phyloP scores from a whole-genome alignment of 805 yeast genomes.

The Metschnikowia continentalis region DNA sequence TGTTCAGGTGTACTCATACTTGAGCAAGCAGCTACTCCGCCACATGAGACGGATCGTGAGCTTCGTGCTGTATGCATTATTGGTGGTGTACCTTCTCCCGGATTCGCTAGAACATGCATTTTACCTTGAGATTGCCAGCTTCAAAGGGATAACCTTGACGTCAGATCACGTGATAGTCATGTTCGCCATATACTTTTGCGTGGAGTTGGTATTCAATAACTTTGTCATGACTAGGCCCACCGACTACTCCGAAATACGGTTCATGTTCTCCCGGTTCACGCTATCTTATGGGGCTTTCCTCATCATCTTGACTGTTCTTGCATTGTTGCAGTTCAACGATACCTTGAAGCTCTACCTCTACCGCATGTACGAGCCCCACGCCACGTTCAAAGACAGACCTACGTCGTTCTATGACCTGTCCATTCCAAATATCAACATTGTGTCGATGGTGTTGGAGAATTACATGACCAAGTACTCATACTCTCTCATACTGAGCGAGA shows the following conservation, averaged over 20 bases:
- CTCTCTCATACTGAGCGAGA: neutral
- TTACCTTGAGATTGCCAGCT: constrained; percentile 15
- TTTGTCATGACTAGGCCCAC: neutral
- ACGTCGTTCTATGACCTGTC: constrained; percentile 4
- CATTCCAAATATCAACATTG: constrained; percentile 7
- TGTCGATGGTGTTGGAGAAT: constrained; percentile 8
- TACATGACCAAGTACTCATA: constrained; percentile 12
- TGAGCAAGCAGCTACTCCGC: neutral
- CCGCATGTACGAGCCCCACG: constrained; percentile 9
- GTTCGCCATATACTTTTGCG: neutral
- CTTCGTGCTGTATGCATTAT: neutral
- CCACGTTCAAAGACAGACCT: neutral
- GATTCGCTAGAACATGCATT: constrained; percentile 19
- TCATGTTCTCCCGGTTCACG: constrained; percentile 8
- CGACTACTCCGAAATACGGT: constrained; percentile 2
- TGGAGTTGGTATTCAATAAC: constrained; percentile 6
- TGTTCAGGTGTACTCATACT: neutral
- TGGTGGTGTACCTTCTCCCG: constrained; percentile 9
- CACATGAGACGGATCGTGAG: constrained; percentile 2
- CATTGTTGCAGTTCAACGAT: constrained; percentile 10
- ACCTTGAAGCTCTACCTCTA: constrained; percentile 11
- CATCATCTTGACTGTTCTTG: constrained; percentile 2
- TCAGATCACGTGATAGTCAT: constrained; percentile 26
- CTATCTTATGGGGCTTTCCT: constrained; percentile 10
- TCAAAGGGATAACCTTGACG: constrained; percentile 11